These are phyloP conservation scores for Suillus hirtellus DNA, from an alignment of 768 basidiomycete genomes.

Conservation along the genomic window DNA sequence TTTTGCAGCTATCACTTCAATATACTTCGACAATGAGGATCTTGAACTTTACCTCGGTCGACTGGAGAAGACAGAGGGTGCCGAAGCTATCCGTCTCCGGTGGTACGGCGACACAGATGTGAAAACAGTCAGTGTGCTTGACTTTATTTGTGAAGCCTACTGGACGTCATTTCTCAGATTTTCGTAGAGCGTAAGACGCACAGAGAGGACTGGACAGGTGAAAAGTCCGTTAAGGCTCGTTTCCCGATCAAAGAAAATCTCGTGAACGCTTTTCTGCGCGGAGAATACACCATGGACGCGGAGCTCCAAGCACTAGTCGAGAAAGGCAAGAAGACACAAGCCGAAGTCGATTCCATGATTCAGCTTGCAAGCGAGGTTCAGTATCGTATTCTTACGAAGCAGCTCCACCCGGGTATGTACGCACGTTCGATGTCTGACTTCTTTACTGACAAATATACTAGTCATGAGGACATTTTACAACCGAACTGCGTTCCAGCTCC, in stretches of 20 bases:
- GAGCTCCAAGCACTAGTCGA: conserved; percentile 81
- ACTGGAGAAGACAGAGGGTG: conserved; percentile 97
- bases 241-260: conserved; percentile 94
- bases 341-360: conserved; percentile 91
- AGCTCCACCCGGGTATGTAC: conserved; percentile 74
- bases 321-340: conserved; percentile 83
- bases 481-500: conserved; percentile 97
- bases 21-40: conserved; percentile 91
- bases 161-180: conserved; percentile 53
- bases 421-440: neutral
- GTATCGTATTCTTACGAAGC: conserved; percentile 81
- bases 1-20: conserved; percentile 53
- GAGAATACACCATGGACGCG: conserved; percentile 90
- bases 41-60: conserved; percentile 95
- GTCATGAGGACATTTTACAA: conserved; percentile 99
- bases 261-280: conserved; percentile 87
- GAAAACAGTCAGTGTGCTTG: conserved; percentile 60
- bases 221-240: conserved; percentile 96
- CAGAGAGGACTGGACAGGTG: conserved; percentile 99
- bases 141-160: neutral
- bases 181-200: conserved; percentile 91
- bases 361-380: conserved; percentile 98
- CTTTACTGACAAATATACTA: conserved; percentile 29
- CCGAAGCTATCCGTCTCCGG: conserved; percentile 91
- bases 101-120: conserved; percentile 93